These are phyloP conservation scores for Emydomyces testavorans DNA, from an alignment of 2,329 filamentous ascomycete genomes.

Conservation along the genomic window DNA sequence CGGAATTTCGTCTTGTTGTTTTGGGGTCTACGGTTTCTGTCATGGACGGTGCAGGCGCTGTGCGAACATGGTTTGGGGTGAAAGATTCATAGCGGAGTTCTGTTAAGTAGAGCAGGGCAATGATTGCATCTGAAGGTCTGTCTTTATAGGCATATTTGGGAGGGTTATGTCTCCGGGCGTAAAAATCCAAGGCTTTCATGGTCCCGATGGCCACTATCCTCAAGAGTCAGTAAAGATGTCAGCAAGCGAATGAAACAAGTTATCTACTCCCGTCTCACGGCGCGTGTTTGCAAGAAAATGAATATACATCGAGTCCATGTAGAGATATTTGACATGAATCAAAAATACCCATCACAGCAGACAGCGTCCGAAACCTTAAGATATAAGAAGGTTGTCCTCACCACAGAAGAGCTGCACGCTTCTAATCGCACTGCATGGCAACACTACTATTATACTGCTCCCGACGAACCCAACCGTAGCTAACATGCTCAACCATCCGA, in stretches of 20 bases:
- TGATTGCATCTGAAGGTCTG: conserved; percentile 21
- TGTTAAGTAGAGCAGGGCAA: conserved; percentile 29
- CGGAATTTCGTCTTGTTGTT: background rate
- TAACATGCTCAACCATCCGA: conserved; percentile 11
- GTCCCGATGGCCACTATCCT: conserved; percentile 27
- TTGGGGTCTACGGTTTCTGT: background rate
- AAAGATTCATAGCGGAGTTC: conserved; percentile 37
- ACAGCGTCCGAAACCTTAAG: background rate
- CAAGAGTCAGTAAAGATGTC: background rate
- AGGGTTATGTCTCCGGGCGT: conserved; percentile 25
- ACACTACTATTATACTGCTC: conserved; percentile 21
- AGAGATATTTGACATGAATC: background rate
- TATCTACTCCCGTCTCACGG: too few relatives aligned
- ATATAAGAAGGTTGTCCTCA: conserved; percentile 17
- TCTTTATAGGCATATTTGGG: conserved; percentile 25
- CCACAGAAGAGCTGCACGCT: conserved; percentile 28
- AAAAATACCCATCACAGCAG: background rate
- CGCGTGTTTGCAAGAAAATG: background rate
- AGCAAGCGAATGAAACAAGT: too few relatives aligned
- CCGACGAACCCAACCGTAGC: conserved; percentile 12
- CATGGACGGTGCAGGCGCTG: conserved; percentile 16
- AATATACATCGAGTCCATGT: background rate
- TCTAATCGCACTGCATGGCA: conserved; percentile 24
- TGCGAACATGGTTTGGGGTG: conserved; percentile 31
- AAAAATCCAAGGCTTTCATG: conserved; percentile 36